A percentile compares a stretch with the other conserved stretches of the same genome.
Evolutionary conservation across 495 filamentous ascomycete genomes (phyloP).

Genomic region (Podospora anserina): DNA sequence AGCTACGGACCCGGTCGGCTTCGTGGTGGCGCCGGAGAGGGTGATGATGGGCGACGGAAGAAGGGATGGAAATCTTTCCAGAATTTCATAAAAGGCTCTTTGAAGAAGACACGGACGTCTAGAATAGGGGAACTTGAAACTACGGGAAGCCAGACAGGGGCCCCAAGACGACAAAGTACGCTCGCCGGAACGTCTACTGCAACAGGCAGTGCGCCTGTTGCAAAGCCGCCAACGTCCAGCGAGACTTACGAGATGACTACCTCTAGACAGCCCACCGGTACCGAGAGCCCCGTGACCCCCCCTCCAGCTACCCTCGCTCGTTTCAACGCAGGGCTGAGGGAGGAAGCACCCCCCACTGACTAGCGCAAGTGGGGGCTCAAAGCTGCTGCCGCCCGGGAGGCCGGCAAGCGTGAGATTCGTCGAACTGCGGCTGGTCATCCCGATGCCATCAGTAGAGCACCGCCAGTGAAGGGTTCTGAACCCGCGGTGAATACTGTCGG

Average conservation of each 20-base stretch:
- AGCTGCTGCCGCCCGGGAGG: background rate
- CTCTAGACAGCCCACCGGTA: too few relatives aligned
- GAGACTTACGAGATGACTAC: too few relatives aligned
- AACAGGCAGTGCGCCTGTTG: too few relatives aligned
- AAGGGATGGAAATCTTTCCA: background rate
- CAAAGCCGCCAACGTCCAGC: too few relatives aligned
- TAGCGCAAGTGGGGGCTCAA: background rate
- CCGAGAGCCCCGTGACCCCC: too few relatives aligned
- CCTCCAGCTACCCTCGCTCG: too few relatives aligned
- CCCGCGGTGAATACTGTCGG: too few relatives aligned
- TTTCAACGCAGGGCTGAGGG: background rate
- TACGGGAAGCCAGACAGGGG: too few relatives aligned
- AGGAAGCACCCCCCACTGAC: background rate
- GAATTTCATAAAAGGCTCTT: too few relatives aligned
- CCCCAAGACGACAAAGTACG: too few relatives aligned
- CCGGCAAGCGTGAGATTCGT: background rate
- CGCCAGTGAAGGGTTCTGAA: background rate
- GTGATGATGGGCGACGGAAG: background rate
- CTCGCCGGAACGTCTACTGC: too few relatives aligned
- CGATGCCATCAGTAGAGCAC: background rate
- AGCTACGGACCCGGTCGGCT: background rate
- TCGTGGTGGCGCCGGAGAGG: background rate
- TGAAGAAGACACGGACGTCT: background rate
- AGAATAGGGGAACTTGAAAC: background rate
- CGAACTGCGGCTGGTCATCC: background rate